Evolutionary conservation across 768 basidiomycete genomes (phyloP).

Genomic region (Pleurotus tuber-regium): DNA sequence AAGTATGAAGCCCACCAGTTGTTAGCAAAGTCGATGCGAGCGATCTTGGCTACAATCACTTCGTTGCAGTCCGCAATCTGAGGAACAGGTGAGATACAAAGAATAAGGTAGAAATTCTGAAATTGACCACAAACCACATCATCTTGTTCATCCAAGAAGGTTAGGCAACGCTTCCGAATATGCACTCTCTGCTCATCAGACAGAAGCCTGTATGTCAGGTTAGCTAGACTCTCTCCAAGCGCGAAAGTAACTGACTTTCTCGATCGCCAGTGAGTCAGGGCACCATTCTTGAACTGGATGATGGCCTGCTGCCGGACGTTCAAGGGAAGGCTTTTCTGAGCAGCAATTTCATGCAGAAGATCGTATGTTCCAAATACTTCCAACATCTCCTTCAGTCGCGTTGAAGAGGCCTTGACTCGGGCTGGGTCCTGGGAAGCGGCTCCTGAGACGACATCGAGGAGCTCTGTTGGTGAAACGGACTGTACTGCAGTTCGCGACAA

Average conservation of each 20-base stretch:
- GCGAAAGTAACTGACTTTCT: constrained; percentile 51
- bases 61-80: constrained; percentile 82
- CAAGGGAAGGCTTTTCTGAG: constrained; percentile 55
- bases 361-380: constrained; percentile 71
- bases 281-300: constrained; percentile 87
- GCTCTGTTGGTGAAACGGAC: constrained; percentile 56
- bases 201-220: constrained; percentile 53
- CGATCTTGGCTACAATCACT: constrained; percentile 71
- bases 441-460: constrained; percentile 61
- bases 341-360: constrained; percentile 71
- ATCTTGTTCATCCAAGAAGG: constrained; percentile 75
- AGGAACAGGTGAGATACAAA: constrained; percentile 8
- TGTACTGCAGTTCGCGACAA: constrained; percentile 16
- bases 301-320: constrained; percentile 76
- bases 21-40: constrained; percentile 71
- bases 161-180: constrained; percentile 65
- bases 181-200: constrained; percentile 61
- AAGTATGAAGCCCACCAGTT: constrained; percentile 51
- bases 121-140: constrained; percentile 54
- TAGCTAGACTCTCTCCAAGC: constrained; percentile 13
- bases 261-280: constrained; percentile 72
- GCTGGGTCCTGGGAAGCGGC: constrained; percentile 76
- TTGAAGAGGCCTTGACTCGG: constrained; percentile 45
- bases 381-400: constrained; percentile 65
- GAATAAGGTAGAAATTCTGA: constrained; percentile 4